Conservation (phyloP, 1,284 basidiomycete species). For the Hemileccinum hortonii region DNA sequence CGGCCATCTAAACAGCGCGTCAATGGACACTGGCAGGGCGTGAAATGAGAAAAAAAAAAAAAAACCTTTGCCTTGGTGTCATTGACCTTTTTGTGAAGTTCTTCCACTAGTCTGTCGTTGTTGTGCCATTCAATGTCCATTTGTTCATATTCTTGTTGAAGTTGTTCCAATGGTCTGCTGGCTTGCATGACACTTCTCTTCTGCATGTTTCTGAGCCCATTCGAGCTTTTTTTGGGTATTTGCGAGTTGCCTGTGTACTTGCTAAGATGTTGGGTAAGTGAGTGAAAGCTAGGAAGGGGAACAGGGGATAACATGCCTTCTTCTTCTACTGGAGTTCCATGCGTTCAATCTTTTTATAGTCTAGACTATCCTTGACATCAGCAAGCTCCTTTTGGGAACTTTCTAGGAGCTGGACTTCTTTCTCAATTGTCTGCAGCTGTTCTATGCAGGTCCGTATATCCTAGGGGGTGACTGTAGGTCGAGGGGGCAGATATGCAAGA, state of each 20-base stretch:
- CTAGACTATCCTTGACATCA: constrained; percentile 63
- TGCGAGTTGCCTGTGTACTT: constrained; percentile 68
- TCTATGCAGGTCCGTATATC: constrained; percentile 68
- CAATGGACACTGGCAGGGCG: background rate
- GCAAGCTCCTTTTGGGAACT: constrained; percentile 61
- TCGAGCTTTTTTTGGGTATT: constrained; percentile 79
- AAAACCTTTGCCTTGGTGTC: constrained; percentile 61
- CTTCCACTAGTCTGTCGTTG: constrained; percentile 74
- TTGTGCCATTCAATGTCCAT: constrained; percentile 72
- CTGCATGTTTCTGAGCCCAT: constrained; percentile 69
- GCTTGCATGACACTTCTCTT: constrained; percentile 69
- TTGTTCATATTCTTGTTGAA: constrained; percentile 74
- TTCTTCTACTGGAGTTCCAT: constrained; percentile 64
- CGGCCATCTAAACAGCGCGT: constrained; percentile 55
- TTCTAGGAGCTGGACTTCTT: constrained; percentile 63
- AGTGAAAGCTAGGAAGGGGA: background rate
- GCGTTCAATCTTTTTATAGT: constrained; percentile 69
- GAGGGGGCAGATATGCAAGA: background rate
- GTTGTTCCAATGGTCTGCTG: constrained; percentile 66
- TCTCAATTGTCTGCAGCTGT: constrained; percentile 69
- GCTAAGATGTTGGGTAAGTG: constrained; percentile 42
- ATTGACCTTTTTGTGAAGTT: constrained; percentile 65
- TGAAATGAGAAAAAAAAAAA: background rate
- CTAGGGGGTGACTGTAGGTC: constrained; percentile 35
- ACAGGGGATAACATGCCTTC: constrained; percentile 47